These are phyloP conservation scores for Debaryomycetaceae sp. DNA, from an alignment of 1,139 yeast species.

Conservation along the genomic window DNA sequence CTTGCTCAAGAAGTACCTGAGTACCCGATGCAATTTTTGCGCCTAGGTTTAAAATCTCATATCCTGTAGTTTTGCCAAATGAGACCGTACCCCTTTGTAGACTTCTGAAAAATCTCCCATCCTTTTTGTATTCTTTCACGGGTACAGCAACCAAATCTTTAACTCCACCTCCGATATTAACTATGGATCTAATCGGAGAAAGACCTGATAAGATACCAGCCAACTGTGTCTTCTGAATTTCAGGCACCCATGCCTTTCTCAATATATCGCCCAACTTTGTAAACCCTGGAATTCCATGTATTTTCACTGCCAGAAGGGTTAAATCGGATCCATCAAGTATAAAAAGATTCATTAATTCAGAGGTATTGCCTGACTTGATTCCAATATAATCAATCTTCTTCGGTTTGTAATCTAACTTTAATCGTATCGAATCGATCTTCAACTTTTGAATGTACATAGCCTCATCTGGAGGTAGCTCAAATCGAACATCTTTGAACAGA, in stretches of 20 bases:
- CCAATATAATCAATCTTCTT: conserved; percentile 83
- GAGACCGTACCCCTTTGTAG: conserved; percentile 72
- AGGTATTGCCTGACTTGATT: conserved; percentile 77
- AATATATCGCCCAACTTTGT: conserved; percentile 54
- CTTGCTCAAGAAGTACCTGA: conserved; percentile 72
- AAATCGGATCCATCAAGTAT: conserved; percentile 82
- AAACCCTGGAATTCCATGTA: conserved; percentile 78
- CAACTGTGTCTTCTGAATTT: conserved; percentile 73
- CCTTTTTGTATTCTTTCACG: conserved; percentile 66
- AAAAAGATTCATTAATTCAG: conserved; percentile 85
- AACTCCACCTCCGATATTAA: conserved; percentile 75
- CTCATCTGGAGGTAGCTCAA: conserved; percentile 59
- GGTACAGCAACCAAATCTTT: conserved; percentile 74
- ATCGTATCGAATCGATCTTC: conserved; percentile 54
- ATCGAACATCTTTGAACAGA: conserved; percentile 73
- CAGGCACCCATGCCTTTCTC: conserved; percentile 79
- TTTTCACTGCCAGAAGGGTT: conserved; percentile 53
- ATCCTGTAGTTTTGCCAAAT: conserved; percentile 79
- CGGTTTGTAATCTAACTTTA: conserved; percentile 88
- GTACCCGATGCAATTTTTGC: conserved; percentile 88
- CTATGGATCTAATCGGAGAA: conserved; percentile 75
- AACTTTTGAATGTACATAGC: conserved; percentile 67
- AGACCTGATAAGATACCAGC: conserved; percentile 79
- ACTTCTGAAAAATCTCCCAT: conserved; percentile 67
- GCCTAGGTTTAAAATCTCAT: conserved; percentile 77